Evolutionary conservation across 129 eudicot genomes (phyloP), one percentile per base, ranked within the genome.

Genomic region (Pseudognaphalium luteoalbum): DNA sequence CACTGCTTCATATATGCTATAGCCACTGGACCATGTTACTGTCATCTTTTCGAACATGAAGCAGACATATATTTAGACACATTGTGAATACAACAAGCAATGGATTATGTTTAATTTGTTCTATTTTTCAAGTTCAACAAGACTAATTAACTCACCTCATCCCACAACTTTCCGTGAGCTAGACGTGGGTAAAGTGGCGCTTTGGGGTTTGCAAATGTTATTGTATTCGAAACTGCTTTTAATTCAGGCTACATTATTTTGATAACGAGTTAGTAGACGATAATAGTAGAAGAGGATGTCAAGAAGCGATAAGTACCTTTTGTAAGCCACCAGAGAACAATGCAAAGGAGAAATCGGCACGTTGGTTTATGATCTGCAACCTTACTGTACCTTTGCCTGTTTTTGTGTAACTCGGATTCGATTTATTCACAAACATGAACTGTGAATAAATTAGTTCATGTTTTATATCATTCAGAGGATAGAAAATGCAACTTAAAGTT

Each of bases 1-100:
- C 47, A 80, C 67, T 2, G 97, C 96, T 78, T 91, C 92, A 35
- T 78, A 81, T 37, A 88, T 79, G 75, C 63, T 80, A 70, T 91
- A 91, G 59, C 97, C 97, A 60, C 97, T 91, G 7, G 97, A 88
- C 97, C 97, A 91, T n/a, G 96, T 88, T 39, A 91, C 87, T 51
- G 97, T 89, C 95, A 88, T 88, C 97, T 91, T 83, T 70, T 32
- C 41, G 58, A 76, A 70, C 71, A 70, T 17, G 7, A 57, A 69
- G 42, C 47, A 3, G 30, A 57, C 39, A 73, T 44, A 44, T 44
- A 44, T 58, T 73, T 58, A 58, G 56, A 58, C 37, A 58, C 21
- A 35, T 28, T 56, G 59, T 66, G 16, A 25, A 35, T 33, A 19
- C 50, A 6, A 66, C 29, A 35, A 60, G 15, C 10, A 59, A 21